phyloP scores from a whole-genome alignment of 2,329 filamentous ascomycete species.

The Neonectria punicea region DNA sequence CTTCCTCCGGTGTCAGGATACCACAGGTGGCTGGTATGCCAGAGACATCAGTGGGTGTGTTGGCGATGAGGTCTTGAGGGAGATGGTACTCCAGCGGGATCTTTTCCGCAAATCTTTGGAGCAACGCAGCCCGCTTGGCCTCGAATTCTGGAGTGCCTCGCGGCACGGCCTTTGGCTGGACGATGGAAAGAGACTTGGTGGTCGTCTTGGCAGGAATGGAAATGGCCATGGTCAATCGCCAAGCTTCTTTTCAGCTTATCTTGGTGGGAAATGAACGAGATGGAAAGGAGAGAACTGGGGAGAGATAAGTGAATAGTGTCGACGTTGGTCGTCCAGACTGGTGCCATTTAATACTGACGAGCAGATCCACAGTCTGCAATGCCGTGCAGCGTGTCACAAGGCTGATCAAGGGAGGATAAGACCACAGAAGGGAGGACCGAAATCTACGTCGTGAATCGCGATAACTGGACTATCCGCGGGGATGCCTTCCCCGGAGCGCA shows the following conservation, averaged over 20 bases:
- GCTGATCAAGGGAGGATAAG: neutral
- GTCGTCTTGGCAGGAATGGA: neutral
- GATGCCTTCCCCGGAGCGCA: neutral
- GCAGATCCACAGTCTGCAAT: neutral
- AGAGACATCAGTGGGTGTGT: slow-evolving; percentile 29
- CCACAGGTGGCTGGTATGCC: slow-evolving; percentile 46
- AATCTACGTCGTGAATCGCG: neutral
- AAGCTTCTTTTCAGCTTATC: neutral
- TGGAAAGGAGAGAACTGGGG: neutral
- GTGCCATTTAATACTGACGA: neutral
- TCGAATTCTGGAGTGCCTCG: slow-evolving; percentile 43
- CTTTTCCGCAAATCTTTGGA: slow-evolving; percentile 45
- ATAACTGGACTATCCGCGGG: neutral
- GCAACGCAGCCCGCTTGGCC: slow-evolving; percentile 32
- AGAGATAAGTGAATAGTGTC: neutral
- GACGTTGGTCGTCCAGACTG: neutral
- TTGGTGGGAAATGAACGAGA: neutral
- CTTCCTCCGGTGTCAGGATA: slow-evolving; percentile 55
- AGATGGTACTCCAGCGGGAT: slow-evolving; percentile 47
- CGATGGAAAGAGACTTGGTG: slow-evolving; percentile 17
- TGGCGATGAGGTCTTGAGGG: slow-evolving; percentile 33
- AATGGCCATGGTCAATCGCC: neutral
- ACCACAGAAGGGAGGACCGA: neutral
- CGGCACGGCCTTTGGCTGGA: slow-evolving; percentile 29
- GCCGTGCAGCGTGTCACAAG: neutral